Evolutionary conservation across 805 yeast species (phyloP).

Genomic region (Myxozyma sirexii): DNA sequence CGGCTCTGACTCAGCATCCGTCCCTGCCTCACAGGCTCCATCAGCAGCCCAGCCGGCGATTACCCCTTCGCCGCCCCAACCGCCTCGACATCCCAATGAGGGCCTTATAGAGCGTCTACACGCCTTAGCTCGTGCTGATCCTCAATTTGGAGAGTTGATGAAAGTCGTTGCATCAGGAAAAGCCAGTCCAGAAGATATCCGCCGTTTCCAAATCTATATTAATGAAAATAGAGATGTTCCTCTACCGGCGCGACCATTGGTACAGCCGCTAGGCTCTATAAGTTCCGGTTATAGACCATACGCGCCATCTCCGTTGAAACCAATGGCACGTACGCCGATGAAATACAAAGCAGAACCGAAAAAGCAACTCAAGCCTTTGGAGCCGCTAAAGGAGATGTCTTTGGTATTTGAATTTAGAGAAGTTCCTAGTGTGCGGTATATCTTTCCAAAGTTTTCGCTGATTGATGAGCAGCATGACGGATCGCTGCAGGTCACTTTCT

Average conservation of each 20-base stretch:
- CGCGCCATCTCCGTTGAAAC: background rate
- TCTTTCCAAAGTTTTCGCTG: constrained; percentile 75
- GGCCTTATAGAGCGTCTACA: constrained; percentile 81
- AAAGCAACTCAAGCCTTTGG: constrained; percentile 18
- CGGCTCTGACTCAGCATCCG: background rate
- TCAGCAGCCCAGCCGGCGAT: background rate
- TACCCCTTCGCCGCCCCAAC: background rate
- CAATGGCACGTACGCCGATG: background rate
- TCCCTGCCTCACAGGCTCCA: background rate
- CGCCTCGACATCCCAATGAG: constrained; percentile 18
- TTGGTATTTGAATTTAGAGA: constrained; percentile 85
- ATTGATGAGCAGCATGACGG: constrained; percentile 54
- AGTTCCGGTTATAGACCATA: background rate
- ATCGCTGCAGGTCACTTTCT: constrained; percentile 11
- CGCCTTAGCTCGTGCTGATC: constrained; percentile 74
- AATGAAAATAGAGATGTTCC: constrained; percentile 44
- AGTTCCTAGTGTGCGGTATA: constrained; percentile 61
- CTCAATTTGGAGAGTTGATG: constrained; percentile 71
- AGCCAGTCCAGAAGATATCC: constrained; percentile 71
- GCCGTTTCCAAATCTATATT: constrained; percentile 78
- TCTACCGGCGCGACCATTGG: background rate
- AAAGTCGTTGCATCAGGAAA: constrained; percentile 81
- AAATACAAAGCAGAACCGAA: constrained; percentile 8
- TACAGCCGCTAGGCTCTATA: background rate
- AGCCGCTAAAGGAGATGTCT: constrained; percentile 43